These are phyloP conservation scores for Linaria vulgaris DNA, from an alignment of 257 asterid genomes.

Conservation along the genomic window DNA sequence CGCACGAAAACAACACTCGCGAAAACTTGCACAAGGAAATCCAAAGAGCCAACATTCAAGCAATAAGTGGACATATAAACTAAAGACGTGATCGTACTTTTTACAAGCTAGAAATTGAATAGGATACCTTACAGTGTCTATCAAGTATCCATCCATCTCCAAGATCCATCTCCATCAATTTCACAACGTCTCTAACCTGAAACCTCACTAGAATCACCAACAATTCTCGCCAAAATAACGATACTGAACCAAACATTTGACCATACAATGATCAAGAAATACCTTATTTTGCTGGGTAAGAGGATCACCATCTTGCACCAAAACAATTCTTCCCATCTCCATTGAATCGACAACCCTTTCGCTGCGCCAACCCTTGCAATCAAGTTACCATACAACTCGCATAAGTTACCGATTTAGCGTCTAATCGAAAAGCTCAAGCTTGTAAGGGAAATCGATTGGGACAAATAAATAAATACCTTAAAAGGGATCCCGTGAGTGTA, in stretches of 20 bases:
- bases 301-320: constrained; percentile 76
- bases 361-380: constrained; percentile 65
- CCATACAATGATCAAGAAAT: constrained; percentile 3
- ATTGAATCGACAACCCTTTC: constrained; percentile 48
- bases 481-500: constrained; percentile 70
- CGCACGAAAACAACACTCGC: constrained; percentile 1
- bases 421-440: no score
- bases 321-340: constrained; percentile 54
- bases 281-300: constrained; percentile 63
- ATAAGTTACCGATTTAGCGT: neutral
- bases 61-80: neutral
- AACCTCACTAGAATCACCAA: constrained; percentile 4
- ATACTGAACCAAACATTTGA: constrained; percentile 2
- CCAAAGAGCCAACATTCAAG: constrained; percentile 6
- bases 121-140: constrained; percentile 62
- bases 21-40: neutral
- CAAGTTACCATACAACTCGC: constrained; percentile 12
- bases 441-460: neutral
- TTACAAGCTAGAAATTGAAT: no score
- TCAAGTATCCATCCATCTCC: constrained; percentile 83
- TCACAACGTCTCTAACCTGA: constrained; percentile 68
- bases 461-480: constrained; percentile 44
- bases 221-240: constrained; percentile 13
- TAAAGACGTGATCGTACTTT: no score
- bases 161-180: constrained; percentile 79